Conservation (phyloP, 2,329 filamentous ascomycete genomes). For the Rosellinia necatrix region DNA sequence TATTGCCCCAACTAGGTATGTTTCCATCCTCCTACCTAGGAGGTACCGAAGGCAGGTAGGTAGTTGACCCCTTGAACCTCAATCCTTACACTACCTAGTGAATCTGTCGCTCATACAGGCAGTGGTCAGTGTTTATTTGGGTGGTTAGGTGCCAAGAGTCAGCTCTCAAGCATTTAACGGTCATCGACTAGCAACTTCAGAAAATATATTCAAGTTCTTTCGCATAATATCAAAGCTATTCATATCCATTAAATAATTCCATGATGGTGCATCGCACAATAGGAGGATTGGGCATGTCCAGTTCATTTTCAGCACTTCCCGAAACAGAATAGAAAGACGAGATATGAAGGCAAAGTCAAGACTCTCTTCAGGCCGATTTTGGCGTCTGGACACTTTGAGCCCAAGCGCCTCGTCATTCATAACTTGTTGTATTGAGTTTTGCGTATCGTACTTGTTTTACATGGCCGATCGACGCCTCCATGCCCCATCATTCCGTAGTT, state of each 20-base stretch:
- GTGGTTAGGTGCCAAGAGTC: too few relatives aligned
- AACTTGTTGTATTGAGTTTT: slow-evolving; percentile 32
- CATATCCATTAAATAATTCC: background rate
- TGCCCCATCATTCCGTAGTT: slow-evolving; percentile 29
- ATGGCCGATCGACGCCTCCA: slow-evolving; percentile 33
- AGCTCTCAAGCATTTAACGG: too few relatives aligned
- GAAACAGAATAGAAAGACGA: background rate
- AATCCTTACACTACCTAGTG: too few relatives aligned
- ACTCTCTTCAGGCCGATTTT: background rate
- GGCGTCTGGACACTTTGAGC: too few relatives aligned
- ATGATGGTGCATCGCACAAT: background rate
- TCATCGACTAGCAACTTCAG: background rate
- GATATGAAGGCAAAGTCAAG: background rate
- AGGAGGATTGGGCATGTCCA: background rate
- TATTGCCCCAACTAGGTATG: background rate
- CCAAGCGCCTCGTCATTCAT: slow-evolving; percentile 27
- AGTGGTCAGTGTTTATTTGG: too few relatives aligned
- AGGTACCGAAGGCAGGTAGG: too few relatives aligned
- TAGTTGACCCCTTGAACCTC: too few relatives aligned
- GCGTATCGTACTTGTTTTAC: slow-evolving; percentile 36
- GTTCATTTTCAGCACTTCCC: background rate
- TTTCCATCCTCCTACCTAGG: background rate
- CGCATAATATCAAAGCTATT: background rate
- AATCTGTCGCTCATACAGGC: background rate
- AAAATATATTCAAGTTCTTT: background rate